Base-by-base conservation (phyloP, 1,284 basidiomycete species). In the Sporisorium scitamineum region DNA sequence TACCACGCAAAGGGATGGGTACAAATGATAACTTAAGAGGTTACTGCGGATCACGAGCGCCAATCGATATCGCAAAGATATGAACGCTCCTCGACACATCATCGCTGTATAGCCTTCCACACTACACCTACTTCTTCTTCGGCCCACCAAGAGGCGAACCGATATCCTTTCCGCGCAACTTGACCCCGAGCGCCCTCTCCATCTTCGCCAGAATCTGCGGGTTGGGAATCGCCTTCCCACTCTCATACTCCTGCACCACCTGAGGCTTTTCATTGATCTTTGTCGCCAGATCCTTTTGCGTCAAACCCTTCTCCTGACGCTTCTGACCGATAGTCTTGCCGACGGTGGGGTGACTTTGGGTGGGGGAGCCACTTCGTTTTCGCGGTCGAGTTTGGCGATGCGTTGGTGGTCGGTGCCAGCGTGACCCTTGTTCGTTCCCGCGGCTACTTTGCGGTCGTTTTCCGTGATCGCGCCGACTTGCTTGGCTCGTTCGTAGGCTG, bases 271-370 rank as follows among this genome's bases (percentile, higher is more conserved):
- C 93, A 86, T 95, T 96, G 84, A 94, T 90, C 88, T 92, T 93
- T 86, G 93, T 92, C 7, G 94, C 97, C 27, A 98, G 88, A 69
- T 98, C 96, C 87, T 97, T 97, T 87, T 99, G 96, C 11, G 94
- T 91, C 34, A 95, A 83, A 72, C 91, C 89, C 82, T 91, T 89
- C 31, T 90, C 92, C 88, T 91, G 89, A 58, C 96, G 91, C 27
- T 91, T 93, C 26, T 90, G 89, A 82, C 92, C 91, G 80, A 99
- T 95, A 78, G 92, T 93, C 86, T 92, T 93, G 79, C 94, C 94
- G 64, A 95, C 93, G 41, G 89, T 89, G 32, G 91, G 3, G 89
- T 88, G 76, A 99, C 89, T 87, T 95, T 97, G 74, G 92, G 85
- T 48, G 96, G 97, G 9, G 97, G 95, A 10, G 95, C 93, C 24